A percentile compares a stretch with the other conserved stretches of the same genome.
Evolutionary conservation across 257 asterid genomes (phyloP).

Genomic region (Phtheirospermum japonicum): DNA sequence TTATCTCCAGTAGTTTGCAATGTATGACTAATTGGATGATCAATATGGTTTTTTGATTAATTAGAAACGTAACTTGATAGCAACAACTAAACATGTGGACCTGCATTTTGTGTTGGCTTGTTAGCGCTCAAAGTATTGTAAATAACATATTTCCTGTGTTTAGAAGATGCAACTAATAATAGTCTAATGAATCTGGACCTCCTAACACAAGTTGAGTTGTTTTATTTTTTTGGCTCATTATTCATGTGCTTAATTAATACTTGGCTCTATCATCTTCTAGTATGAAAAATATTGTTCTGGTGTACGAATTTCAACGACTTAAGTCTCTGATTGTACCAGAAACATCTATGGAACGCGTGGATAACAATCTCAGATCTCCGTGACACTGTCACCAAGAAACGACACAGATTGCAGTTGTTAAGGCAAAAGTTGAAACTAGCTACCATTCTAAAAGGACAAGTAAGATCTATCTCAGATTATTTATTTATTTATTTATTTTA

Average conservation of each 20-base stretch:
- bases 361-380: constrained; percentile 88
- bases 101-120: neutral
- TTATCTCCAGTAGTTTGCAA: neutral
- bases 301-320: neutral
- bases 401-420: constrained; percentile 90
- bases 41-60: neutral
- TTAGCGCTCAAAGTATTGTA: no score
- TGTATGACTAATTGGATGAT: neutral
- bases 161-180: no score
- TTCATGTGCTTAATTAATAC: neutral
- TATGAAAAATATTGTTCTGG: neutral
- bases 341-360: constrained; percentile 91
- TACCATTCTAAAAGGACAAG: constrained; percentile 85
- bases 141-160: no score
- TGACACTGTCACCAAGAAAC: constrained; percentile 79
- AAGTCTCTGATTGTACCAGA: constrained; percentile 42
- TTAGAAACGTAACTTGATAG: neutral
- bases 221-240: neutral
- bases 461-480: constrained; percentile 36
- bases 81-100: neutral
- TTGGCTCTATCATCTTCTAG: neutral
- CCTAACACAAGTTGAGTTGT: neutral
- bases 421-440: constrained; percentile 91
- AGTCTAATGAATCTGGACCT: neutral
- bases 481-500: neutral